Percentiles rank a stretch among this genome's conserved stretches.
These are phyloP conservation scores for Pyrenula massariospora DNA, from an alignment of 495 filamentous ascomycete species.

Conservation along the genomic window DNA sequence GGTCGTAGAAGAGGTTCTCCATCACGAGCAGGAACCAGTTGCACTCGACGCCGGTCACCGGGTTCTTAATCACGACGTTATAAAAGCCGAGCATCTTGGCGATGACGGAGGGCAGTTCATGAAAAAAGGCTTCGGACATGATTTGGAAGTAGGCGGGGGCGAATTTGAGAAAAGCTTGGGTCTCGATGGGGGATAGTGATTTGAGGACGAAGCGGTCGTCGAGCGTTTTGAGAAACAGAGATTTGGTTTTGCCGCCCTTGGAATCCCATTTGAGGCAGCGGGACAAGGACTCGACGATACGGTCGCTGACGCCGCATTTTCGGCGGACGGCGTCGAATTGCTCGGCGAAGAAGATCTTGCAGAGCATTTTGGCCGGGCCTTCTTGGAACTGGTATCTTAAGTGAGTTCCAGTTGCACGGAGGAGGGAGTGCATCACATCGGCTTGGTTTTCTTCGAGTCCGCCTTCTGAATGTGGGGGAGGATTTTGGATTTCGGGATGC, in stretches of 20 bases:
- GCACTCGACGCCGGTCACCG: constrained; percentile 81
- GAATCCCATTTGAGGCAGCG: constrained; percentile 97
- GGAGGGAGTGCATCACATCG: constrained; percentile 58
- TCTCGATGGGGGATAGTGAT: constrained; percentile 80
- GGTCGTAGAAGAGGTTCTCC: constrained; percentile 99
- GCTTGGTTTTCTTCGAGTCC: constrained; percentile 18
- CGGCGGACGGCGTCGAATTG: constrained; percentile 91
- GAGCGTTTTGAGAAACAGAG: constrained; percentile 92
- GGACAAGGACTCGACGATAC: constrained; percentile 89
- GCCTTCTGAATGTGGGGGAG: constrained; percentile 12
- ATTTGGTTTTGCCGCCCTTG: constrained; percentile 95
- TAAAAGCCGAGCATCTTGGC: constrained; percentile 99
- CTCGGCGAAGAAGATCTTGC: constrained; percentile 96
- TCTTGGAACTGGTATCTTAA: constrained; percentile 90
- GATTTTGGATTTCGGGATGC: constrained; percentile 31
- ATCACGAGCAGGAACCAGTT: constrained; percentile 91
- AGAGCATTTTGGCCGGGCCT: constrained; percentile 84
- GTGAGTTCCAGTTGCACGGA: constrained; percentile 77
- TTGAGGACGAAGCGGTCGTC: constrained; percentile 91
- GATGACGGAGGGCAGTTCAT: constrained; percentile 91
- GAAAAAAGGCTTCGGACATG: constrained; percentile 91
- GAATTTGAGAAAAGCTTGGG: constrained; percentile 85
- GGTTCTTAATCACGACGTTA: constrained; percentile 92
- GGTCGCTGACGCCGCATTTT: constrained; percentile 85
- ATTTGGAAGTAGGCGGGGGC: constrained; percentile 95